phyloP scores from a whole-genome alignment of 148 eudicot species.

The Cornus controversa region DNA sequence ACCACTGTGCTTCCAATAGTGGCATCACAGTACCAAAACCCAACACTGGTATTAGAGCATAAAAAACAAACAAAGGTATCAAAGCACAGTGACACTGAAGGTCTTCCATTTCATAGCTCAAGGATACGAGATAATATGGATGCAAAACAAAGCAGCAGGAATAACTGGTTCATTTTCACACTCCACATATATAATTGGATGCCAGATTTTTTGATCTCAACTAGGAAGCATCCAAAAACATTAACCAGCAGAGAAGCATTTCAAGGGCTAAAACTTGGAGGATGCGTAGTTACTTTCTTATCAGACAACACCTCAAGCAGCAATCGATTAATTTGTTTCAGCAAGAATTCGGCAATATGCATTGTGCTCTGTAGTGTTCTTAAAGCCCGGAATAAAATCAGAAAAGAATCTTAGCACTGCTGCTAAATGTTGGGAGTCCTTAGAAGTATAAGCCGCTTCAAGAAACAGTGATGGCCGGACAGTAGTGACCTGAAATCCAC shows the following conservation, averaged over 20 bases:
- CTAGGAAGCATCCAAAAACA: background rate
- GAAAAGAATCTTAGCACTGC: conserved; percentile 85
- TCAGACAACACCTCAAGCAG: conserved; percentile 25
- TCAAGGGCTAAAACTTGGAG: background rate
- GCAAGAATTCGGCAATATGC: conserved; percentile 57
- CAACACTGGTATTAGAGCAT: too few species aligned
- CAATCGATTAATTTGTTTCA: conserved; percentile 54
- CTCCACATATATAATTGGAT: background rate
- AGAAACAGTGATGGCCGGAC: conserved; percentile 83
- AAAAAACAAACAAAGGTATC: too few species aligned
- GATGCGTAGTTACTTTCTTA: too few species aligned
- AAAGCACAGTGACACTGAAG: too few species aligned
- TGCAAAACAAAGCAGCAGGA: too few species aligned
- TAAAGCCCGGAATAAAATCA: conserved; percentile 87
- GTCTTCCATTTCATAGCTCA: too few species aligned
- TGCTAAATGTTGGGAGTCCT: conserved; percentile 77
- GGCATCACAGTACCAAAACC: too few species aligned
- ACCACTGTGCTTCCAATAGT: too few species aligned
- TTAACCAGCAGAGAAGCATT: background rate
- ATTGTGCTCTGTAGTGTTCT: conserved; percentile 66
- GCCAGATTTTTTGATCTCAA: background rate
- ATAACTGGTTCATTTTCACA: background rate
- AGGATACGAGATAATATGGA: too few species aligned
- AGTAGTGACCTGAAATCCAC: conserved; percentile 60
- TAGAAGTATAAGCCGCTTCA: conserved; percentile 83